A percentile compares a stretch with the other conserved stretches of the same genome.
These are phyloP conservation scores for Thalassiosira livingstoniorum DNA, from an alignment of 352 stramenopile genomes.

Conservation along the genomic window DNA sequence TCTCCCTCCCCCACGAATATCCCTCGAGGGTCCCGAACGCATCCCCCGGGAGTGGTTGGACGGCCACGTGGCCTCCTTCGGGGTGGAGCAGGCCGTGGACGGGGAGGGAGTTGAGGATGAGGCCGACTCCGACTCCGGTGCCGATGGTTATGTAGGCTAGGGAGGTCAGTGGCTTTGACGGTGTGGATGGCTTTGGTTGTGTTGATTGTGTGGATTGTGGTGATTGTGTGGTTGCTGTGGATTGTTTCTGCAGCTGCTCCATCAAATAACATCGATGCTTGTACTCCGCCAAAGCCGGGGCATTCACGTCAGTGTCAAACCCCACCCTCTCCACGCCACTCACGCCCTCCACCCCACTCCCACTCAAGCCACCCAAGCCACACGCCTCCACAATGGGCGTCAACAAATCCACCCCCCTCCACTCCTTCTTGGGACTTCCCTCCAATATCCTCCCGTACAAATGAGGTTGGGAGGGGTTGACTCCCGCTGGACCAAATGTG, in stretches of 20 bases:
- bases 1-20: conserved; percentile 88
- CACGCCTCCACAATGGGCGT: conserved; percentile 67
- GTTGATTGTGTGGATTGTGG: not conserved
- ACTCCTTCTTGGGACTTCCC: conserved; percentile 94
- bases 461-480: conserved; percentile 87
- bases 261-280: conserved; percentile 84
- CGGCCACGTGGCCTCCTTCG: conserved; percentile 86
- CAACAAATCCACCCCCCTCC: conserved; percentile 87
- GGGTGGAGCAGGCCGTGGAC: conserved; percentile 97
- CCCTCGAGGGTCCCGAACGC: conserved; percentile 73
- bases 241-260: conserved; percentile 45
- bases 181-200: conserved; percentile 14
- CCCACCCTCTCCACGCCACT: conserved; percentile 82
- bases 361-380: conserved; percentile 14
- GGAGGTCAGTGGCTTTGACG: conserved; percentile 53
- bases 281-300: conserved; percentile 94
- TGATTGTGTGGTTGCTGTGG: not conserved
- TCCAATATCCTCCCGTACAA: conserved; percentile 93
- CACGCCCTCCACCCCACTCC: conserved; percentile 29
- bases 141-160: conserved; percentile 95
- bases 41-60: conserved; percentile 67
- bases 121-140: conserved; percentile 94
- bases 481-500: conserved; percentile 89
- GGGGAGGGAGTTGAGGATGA: conserved; percentile 90
- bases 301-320: conserved; percentile 98